phyloP scores from a whole-genome alignment of 805 yeast species.

The Debaryomyces hansenii region DNA sequence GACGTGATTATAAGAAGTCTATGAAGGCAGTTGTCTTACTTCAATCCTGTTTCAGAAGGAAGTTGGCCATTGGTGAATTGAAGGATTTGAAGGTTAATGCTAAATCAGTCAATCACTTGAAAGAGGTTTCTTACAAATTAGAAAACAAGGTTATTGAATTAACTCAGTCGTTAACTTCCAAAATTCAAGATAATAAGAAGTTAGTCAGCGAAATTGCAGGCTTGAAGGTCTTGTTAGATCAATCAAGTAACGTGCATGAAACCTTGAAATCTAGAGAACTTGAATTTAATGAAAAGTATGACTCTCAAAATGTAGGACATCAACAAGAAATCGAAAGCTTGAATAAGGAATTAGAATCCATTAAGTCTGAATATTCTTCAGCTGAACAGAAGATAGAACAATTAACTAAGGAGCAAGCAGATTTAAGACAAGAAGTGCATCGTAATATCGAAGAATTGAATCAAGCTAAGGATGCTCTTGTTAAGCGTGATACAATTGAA shows the following conservation, averaged over 20 bases:
- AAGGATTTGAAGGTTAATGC: slow-evolving; percentile 77
- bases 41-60: slow-evolving; percentile 78
- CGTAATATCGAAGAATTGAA: slow-evolving; percentile 62
- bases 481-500: slow-evolving; percentile 62
- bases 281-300: slow-evolving; percentile 49
- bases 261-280: slow-evolving; percentile 54
- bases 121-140: slow-evolving; percentile 88
- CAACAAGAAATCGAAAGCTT: slow-evolving; percentile 46
- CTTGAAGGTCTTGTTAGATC: slow-evolving; percentile 48
- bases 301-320: slow-evolving; percentile 47
- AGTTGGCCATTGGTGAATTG: slow-evolving; percentile 67
- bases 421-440: slow-evolving; percentile 62
- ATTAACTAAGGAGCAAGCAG: slow-evolving; percentile 59
- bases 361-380: slow-evolving; percentile 55
- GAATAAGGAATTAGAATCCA: slow-evolving; percentile 54
- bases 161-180: slow-evolving; percentile 77
- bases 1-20: slow-evolving; percentile 47
- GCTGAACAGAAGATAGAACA: slow-evolving; percentile 62
- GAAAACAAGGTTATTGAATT: slow-evolving; percentile 98
- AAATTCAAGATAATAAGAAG: slow-evolving; percentile 78
- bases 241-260: slow-evolving; percentile 53
- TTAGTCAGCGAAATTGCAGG: slow-evolving; percentile 60
- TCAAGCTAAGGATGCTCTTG: slow-evolving; percentile 56
- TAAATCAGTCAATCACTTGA: slow-evolving; percentile 82
- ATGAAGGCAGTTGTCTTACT: slow-evolving; percentile 62